Base-by-base conservation (phyloP, 345 rosid species). In the Ricinus communis region DNA sequence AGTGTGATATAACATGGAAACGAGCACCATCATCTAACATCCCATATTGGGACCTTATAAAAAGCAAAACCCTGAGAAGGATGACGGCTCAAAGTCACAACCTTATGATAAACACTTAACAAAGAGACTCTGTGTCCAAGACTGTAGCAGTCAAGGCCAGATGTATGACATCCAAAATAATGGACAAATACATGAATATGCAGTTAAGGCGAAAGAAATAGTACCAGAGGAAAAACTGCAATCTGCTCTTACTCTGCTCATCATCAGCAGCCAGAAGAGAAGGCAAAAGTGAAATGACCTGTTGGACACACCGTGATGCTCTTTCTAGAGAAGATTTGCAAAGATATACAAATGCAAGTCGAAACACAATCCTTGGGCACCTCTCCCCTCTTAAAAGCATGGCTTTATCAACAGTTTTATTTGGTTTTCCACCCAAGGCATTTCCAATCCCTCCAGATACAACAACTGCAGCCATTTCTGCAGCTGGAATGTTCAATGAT, bases 401-500 rank as follows among this genome's bases (percentile, higher is more conserved):
- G 22, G 98, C 98, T 83, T 87, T 94, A 75, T 94, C 98, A 68
- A 83, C 85, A 57, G 57, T 86, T 88, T 86, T 91, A 81, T 79
- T 86, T 63, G 87, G 81, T 76, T 86, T 94, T 77, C 93, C 93
- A 82, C 89, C 86, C 80, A 88, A 81, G 41, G 97, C 98, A 90
- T 84, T 89, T 70, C 96, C 84, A 74, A 93, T 88, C 65, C 98
- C 98, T 76, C 98, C 98, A 16, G 98, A 88, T 19, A 90, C 97
- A 82, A 94, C 98, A 72, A 86, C 97, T 27, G 97, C 97, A 63
- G 98, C 98, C 98, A 94, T 94, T 79, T 94, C 98, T 56, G 97
- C 96, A 56, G 98, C 97, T 36, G 98, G 98, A 83, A 90, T 90
- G 76, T 94, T 94, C 66, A 94, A 76, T 16, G 98, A 94, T 79